phyloP scores from a whole-genome alignment of 441 rosid genomes.

The Bruguiera hainesii region DNA sequence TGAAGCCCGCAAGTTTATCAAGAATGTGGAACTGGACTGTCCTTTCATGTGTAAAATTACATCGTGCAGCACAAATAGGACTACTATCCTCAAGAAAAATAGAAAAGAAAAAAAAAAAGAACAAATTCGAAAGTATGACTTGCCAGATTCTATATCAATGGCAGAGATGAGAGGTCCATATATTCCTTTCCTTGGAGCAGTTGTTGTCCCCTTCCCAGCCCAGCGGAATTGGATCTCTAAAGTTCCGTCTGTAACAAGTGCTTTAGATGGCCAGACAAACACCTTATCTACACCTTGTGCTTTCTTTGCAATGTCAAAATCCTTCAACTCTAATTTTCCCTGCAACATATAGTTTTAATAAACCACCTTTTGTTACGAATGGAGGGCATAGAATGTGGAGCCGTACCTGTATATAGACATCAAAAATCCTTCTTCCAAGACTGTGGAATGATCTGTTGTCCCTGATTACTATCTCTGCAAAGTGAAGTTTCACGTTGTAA shows the following conservation, averaged over 20 bases:
- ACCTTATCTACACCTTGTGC: slow-evolving; percentile 25
- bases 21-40: no score
- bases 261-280: slow-evolving; percentile 17
- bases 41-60: no score
- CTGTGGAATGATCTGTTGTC: slow-evolving; percentile 18
- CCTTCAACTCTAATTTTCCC: slow-evolving; percentile 26
- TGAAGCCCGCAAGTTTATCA: no score
- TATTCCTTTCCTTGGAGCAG: slow-evolving; percentile 19
- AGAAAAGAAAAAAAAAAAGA: no score
- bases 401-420: slow-evolving; percentile 31
- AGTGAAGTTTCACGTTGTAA: slow-evolving; percentile 32
- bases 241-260: slow-evolving; percentile 14
- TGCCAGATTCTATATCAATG: slow-evolving; percentile 24
- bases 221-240: slow-evolving; percentile 29
- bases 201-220: slow-evolving; percentile 33
- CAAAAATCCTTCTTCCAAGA: slow-evolving; percentile 27
- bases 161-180: slow-evolving; percentile 34
- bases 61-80: no score
- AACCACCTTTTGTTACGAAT: slow-evolving; percentile 4
- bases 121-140: background rate
- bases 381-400: no score
- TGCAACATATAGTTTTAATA: slow-evolving; percentile 8
- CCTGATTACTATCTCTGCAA: slow-evolving; percentile 24
- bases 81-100: no score
- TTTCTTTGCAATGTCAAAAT: slow-evolving; percentile 22